Evolutionary conservation across 192 early-diverging fungal species (phyloP).

Genomic region (Glomus cerebriforme): DNA sequence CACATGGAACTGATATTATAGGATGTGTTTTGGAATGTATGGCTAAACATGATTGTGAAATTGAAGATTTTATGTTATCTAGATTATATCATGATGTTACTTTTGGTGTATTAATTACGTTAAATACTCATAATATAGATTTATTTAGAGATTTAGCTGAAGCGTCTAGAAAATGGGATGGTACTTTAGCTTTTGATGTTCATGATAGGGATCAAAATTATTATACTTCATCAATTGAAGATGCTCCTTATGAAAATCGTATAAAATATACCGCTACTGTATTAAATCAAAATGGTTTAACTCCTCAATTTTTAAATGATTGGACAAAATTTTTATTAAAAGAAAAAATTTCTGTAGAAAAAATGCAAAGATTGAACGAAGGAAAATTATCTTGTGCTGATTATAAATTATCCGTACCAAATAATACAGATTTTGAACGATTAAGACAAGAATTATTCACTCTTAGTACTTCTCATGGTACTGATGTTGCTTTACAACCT

Average conservation of each 20-base stretch:
- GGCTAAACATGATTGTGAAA: constrained; percentile 71
- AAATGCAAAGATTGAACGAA: constrained; percentile 80
- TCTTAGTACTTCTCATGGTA: constrained; percentile 66
- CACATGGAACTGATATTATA: constrained; percentile 91
- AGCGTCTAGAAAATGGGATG: constrained; percentile 84
- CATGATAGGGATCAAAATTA: constrained; percentile 50
- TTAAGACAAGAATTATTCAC: constrained; percentile 74
- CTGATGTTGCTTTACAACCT: constrained; percentile 86
- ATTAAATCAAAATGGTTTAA: constrained; percentile 79
- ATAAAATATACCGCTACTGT: constrained; percentile 87
- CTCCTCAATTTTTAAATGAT: constrained; percentile 73
- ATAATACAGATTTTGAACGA: constrained; percentile 60
- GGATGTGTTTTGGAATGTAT: constrained; percentile 77
- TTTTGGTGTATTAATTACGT: constrained; percentile 81
- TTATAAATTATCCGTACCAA: constrained; percentile 81
- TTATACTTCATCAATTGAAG: constrained; percentile 62
- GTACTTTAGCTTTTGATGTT: constrained; percentile 81
- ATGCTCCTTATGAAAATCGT: constrained; percentile 85
- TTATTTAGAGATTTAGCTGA: constrained; percentile 77
- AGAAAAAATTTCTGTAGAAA: constrained; percentile 83
- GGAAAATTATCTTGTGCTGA: constrained; percentile 75
- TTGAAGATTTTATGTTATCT: constrained; percentile 86
- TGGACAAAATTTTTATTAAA: constrained; percentile 79
- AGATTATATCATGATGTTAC: constrained; percentile 93
- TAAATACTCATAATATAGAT: constrained; percentile 73